A percentile compares a stretch with the other conserved stretches of the same genome.
These are phyloP conservation scores for Helenozyma baotianmanensis DNA, from an alignment of 805 yeast genomes.

Conservation along the genomic window DNA sequence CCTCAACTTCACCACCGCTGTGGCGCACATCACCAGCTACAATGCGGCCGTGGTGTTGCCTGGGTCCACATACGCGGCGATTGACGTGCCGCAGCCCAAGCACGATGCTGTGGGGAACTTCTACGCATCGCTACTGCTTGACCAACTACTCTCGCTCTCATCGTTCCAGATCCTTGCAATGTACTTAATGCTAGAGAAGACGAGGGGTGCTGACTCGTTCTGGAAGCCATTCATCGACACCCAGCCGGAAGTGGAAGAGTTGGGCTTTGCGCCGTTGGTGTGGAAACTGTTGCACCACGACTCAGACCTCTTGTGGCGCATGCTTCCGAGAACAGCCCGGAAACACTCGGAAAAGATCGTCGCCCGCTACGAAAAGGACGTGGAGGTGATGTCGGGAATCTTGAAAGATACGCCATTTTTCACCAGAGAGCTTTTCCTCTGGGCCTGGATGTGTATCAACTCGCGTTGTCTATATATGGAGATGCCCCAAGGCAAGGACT, in stretches of 20 bases:
- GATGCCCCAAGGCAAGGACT: conserved; percentile 48
- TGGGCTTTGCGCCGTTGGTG: conserved; percentile 53
- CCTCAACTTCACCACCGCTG: conserved; percentile 52
- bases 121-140: conserved; percentile 26
- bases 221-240: conserved; percentile 69
- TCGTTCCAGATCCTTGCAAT: conserved; percentile 60
- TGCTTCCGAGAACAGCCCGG: conserved; percentile 43
- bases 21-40: conserved; percentile 39
- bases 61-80: conserved; percentile 15
- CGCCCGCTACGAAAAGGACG: conserved; percentile 44
- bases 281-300: conserved; percentile 46
- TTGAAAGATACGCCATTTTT: conserved; percentile 10
- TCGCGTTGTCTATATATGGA: conserved; percentile 85
- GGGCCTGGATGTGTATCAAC: conserved; percentile 86
- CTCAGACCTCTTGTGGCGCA: conserved; percentile 23
- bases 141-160: conserved; percentile 38
- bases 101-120: conserved; percentile 25
- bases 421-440: conserved; percentile 36
- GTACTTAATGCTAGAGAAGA: conserved; percentile 43
- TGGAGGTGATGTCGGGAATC: conserved; percentile 26
- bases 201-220: conserved; percentile 39
- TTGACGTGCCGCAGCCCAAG: conserved; percentile 21
- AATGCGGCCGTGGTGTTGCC: conserved; percentile 29
- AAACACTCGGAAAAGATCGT: conserved; percentile 39
- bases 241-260: conserved; percentile 55